These are phyloP conservation scores for Phaeolepiota aurea DNA, from an alignment of 768 basidiomycete genomes.

Conservation along the genomic window DNA sequence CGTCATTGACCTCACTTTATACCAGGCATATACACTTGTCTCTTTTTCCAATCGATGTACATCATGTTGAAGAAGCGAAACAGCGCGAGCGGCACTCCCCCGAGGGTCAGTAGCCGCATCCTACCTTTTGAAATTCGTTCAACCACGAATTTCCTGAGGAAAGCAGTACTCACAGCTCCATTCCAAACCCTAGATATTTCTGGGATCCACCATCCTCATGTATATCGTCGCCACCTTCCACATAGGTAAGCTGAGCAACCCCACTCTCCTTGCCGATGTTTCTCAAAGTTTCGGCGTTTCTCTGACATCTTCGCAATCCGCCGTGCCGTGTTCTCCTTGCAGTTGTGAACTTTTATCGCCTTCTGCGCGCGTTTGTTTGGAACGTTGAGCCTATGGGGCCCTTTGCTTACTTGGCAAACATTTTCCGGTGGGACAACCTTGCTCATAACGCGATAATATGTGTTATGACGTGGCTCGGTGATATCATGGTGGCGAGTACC, in stretches of 20 bases:
- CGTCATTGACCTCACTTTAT: background rate
- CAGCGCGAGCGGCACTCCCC: slow-evolving; percentile 5
- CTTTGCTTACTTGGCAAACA: slow-evolving; percentile 6
- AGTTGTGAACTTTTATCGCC: slow-evolving; percentile 10
- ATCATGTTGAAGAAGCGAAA: slow-evolving; percentile 11
- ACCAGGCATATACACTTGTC: slow-evolving; percentile 11
- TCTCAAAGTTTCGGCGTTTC: background rate
- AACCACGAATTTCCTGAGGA: too few species aligned
- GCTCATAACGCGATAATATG: slow-evolving; percentile 7
- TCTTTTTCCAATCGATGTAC: slow-evolving; percentile 11
- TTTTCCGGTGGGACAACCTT: slow-evolving; percentile 8
- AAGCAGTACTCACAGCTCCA: background rate
- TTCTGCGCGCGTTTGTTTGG: slow-evolving; percentile 8
- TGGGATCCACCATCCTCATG: slow-evolving; percentile 14
- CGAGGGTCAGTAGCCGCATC: slow-evolving; percentile 9
- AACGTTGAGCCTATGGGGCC: slow-evolving; percentile 4
- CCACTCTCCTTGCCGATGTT: too few species aligned
- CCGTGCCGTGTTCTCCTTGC: too few species aligned
- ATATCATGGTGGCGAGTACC: slow-evolving; percentile 9
- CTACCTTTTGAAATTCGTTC: too few species aligned
- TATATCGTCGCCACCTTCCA: slow-evolving; percentile 16
- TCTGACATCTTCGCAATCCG: background rate
- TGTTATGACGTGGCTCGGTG: slow-evolving; percentile 13
- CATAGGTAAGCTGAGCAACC: slow-evolving; percentile 12
- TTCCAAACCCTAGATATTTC: slow-evolving; percentile 13